These are phyloP conservation scores for Colletotrichum tabaci DNA, from an alignment of 2,329 filamentous ascomycete species.

Conservation along the genomic window DNA sequence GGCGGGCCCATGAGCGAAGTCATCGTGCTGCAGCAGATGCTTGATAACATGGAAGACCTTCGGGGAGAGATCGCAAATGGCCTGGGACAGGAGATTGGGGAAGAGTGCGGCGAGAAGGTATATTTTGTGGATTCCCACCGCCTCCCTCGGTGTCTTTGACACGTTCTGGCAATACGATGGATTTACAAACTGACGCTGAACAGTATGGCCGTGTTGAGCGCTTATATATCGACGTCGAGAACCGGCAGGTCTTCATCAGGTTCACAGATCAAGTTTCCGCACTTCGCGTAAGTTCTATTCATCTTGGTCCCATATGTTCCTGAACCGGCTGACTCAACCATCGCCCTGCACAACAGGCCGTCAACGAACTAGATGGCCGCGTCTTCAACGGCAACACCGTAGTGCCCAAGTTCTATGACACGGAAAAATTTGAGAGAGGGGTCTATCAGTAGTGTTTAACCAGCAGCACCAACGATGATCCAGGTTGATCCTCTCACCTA, in stretches of 20 bases:
- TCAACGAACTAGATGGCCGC: constrained; percentile 89
- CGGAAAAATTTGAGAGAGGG: constrained; percentile 84
- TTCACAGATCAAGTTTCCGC: constrained; percentile 91
- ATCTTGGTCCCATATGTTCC: background rate
- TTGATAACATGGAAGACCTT: constrained; percentile 84
- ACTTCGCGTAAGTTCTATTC: constrained; percentile 75
- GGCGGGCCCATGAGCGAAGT: constrained; percentile 82
- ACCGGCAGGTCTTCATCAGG: constrained; percentile 87
- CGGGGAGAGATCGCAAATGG: constrained; percentile 82
- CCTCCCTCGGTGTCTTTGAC: background rate
- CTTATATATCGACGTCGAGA: constrained; percentile 79
- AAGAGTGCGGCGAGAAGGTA: constrained; percentile 89
- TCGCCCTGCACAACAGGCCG: constrained; percentile 69
- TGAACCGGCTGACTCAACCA: background rate
- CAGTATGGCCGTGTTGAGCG: constrained; percentile 88
- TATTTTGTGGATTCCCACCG: constrained; percentile 41
- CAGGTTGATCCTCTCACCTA: background rate
- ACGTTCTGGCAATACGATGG: constrained; percentile 17
- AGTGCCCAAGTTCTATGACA: constrained; percentile 84
- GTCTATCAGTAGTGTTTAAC: constrained; percentile 58
- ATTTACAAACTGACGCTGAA: constrained; percentile 16
- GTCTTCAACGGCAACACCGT: constrained; percentile 92
- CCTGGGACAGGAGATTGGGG: constrained; percentile 93
- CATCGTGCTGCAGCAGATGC: constrained; percentile 86
- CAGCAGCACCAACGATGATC: background rate